Evolutionary conservation across 768 basidiomycete species (phyloP).

Genomic region (Lepiota brunneoincarnata): DNA sequence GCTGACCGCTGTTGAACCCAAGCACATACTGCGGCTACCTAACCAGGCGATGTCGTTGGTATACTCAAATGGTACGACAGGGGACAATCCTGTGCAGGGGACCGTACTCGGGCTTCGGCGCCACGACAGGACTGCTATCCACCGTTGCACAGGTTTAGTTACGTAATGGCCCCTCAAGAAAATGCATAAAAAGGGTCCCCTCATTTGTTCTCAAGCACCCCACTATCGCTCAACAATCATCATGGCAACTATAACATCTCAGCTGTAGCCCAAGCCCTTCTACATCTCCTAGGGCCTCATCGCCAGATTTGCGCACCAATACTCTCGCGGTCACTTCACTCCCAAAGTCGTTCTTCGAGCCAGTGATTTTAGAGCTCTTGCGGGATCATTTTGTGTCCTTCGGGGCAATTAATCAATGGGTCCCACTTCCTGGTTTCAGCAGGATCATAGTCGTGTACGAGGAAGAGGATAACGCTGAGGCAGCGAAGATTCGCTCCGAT

Average conservation of each 20-base stretch:
- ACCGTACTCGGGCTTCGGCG: neutral
- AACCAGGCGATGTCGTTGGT: neutral
- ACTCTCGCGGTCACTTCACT: conserved; percentile 80
- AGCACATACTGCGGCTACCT: neutral
- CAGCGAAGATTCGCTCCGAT: conserved; percentile 65
- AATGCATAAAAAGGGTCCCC: neutral
- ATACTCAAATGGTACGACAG: neutral
- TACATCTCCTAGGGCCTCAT: conserved; percentile 18
- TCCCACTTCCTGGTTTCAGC: conserved; percentile 76
- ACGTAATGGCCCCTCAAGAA: neutral
- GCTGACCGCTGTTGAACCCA: neutral
- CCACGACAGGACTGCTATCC: neutral
- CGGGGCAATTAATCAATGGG: conserved; percentile 89
- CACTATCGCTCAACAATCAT: too few relatives aligned
- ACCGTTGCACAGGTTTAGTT: conserved; percentile 4
- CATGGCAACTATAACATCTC: conserved; percentile 5
- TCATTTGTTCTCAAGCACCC: neutral
- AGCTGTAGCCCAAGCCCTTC: conserved; percentile 13
- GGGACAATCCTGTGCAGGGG: neutral
- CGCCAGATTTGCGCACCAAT: conserved; percentile 54
- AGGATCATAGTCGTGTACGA: conserved; percentile 83
- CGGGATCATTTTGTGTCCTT: conserved; percentile 70
- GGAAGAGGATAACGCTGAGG: conserved; percentile 58
- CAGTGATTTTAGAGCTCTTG: conserved; percentile 62
- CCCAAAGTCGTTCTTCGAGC: conserved; percentile 76